These are phyloP conservation scores for Poa annua DNA, from an alignment of 176 grass and related monocot genomes.

Conservation along the genomic window DNA sequence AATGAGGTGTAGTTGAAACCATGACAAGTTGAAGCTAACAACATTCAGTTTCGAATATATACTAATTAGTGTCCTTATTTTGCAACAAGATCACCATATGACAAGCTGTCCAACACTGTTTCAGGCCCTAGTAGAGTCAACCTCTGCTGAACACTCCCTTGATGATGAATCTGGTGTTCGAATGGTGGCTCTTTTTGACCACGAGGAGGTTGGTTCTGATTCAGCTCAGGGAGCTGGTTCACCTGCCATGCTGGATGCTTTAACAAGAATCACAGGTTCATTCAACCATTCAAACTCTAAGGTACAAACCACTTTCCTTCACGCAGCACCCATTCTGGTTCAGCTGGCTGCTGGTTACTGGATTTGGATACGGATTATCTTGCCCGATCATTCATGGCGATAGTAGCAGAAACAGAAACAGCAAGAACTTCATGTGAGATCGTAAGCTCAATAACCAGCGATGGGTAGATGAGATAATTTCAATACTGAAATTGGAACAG, in stretches of 20 bases:
- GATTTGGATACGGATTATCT: neutral
- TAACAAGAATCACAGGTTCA: conserved; percentile 85
- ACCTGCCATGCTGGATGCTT: conserved; percentile 91
- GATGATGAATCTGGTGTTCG: conserved; percentile 79
- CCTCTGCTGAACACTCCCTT: conserved; percentile 61
- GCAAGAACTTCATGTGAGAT: no score
- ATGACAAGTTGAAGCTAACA: neutral
- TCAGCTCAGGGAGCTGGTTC: conserved; percentile 98
- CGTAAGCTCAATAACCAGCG: no score
- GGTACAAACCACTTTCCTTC: conserved; percentile 48
- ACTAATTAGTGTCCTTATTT: neutral
- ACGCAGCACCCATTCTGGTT: conserved; percentile 13
- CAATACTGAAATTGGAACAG: no score
- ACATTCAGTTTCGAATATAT: conserved; percentile 1
- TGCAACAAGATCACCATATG: conserved; percentile 15
- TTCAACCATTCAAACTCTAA: conserved; percentile 70
- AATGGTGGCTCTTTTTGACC: conserved; percentile 97
- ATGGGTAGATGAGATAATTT: no score
- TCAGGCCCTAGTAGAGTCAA: conserved; percentile 87
- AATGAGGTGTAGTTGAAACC: neutral
- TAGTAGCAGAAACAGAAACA: no score
- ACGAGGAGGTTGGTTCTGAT: conserved; percentile 95
- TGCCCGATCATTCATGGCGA: no score
- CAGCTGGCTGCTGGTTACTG: neutral
- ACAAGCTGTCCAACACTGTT: conserved; percentile 46